Evolutionary conservation across 257 asterid genomes (phyloP).

Genomic region (Solanum neorickii): DNA sequence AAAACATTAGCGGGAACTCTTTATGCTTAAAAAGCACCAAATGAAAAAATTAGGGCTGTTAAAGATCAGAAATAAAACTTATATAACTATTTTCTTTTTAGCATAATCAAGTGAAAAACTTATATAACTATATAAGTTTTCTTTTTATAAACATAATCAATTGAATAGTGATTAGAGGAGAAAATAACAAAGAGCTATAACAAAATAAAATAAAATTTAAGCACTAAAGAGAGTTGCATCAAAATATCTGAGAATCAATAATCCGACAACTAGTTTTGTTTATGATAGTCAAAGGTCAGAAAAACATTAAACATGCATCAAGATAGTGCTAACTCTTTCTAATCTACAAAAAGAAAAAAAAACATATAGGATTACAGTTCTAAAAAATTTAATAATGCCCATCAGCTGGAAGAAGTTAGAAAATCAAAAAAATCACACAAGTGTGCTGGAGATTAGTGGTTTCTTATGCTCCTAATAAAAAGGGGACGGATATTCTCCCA

Average conservation of each 20-base stretch:
- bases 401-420: background rate
- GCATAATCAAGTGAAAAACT: background rate
- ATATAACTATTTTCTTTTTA: background rate
- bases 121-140: no score
- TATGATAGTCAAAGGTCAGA: background rate
- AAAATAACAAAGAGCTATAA: no score
- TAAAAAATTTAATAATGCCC: background rate
- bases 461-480: background rate
- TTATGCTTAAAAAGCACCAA: background rate
- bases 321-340: background rate
- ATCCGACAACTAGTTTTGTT: background rate
- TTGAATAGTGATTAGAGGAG: no score
- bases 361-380: background rate
- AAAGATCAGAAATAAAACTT: background rate
- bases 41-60: background rate
- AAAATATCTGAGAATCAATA: background rate
- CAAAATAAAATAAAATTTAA: no score
- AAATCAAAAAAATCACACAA: background rate
- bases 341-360: background rate
- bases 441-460: background rate
- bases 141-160: no score
- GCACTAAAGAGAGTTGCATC: no score
- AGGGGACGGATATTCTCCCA: background rate
- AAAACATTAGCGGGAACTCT: background rate
- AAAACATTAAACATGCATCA: background rate